phyloP scores from a whole-genome alignment of 225 moss, liverwort and hornwort species.

The Sphagnum contortum region DNA sequence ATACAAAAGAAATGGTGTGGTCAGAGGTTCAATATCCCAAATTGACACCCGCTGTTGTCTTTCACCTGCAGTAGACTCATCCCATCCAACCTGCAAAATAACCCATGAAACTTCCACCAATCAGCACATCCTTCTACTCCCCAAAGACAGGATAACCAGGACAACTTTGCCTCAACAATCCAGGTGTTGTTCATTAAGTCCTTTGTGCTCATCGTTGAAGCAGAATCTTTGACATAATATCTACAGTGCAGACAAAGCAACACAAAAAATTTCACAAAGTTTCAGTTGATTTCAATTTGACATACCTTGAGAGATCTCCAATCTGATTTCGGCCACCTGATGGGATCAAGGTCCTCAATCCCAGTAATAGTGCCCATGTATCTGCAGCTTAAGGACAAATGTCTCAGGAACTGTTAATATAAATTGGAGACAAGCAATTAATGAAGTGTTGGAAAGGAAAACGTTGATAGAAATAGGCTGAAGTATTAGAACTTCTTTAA shows the following conservation, averaged over 20 bases:
- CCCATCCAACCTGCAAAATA: conserved; percentile 78
- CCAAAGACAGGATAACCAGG: too few species aligned
- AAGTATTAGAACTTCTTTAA: background rate
- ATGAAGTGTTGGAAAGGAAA: background rate
- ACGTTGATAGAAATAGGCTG: background rate
- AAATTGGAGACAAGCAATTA: background rate
- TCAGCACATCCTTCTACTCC: too few species aligned
- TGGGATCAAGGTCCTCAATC: conserved; percentile 76
- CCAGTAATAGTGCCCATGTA: conserved; percentile 98
- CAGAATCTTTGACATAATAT: too few species aligned
- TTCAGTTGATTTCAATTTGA: too few species aligned
- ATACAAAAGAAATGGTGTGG: conserved; percentile 75
- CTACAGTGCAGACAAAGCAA: too few species aligned
- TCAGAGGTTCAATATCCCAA: conserved; percentile 97
- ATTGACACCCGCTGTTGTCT: conserved; percentile 92
- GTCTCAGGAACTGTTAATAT: background rate
- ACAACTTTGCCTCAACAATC: too few species aligned
- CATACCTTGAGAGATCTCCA: conserved; percentile 94
- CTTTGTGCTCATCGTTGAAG: too few species aligned
- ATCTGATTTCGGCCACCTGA: conserved; percentile 84
- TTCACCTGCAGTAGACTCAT: conserved; percentile 96
- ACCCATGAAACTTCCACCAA: too few species aligned
- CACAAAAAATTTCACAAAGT: too few species aligned
- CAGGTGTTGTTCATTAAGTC: too few species aligned
- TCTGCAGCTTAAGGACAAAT: conserved; percentile 31